Conservation (phyloP, 805 yeast species). For the Alloascoidea hylecoeti region DNA sequence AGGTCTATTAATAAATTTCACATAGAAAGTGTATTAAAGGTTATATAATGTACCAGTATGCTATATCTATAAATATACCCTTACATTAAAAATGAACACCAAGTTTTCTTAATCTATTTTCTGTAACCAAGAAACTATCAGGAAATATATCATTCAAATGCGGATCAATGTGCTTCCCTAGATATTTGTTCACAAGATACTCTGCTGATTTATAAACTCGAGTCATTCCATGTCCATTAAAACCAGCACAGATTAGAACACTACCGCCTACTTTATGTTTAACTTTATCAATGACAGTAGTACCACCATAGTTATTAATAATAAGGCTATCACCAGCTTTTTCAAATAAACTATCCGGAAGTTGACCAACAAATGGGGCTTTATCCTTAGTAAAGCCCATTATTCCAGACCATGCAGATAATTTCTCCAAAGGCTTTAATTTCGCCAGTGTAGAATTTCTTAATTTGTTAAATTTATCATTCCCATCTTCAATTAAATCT, state of each 20-base stretch:
- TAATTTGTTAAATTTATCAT: conserved; percentile 12
- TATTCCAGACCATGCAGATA: conserved; percentile 28
- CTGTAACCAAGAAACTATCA: background rate
- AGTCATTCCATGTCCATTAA: conserved; percentile 40
- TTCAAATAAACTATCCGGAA: conserved; percentile 9
- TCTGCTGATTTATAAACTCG: conserved; percentile 25
- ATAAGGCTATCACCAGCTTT: no score
- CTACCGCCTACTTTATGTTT: conserved; percentile 11
- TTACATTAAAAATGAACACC: no score
- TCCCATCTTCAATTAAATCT: conserved; percentile 18
- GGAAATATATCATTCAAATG: background rate
- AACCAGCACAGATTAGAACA: conserved; percentile 30
- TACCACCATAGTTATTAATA: conserved; percentile 5
- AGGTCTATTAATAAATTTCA: no score
- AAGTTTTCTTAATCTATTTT: background rate
- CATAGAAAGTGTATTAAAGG: no score
- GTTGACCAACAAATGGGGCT: conserved; percentile 28
- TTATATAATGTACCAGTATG: no score
- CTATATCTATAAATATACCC: no score
- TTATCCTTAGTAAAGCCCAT: conserved; percentile 28
- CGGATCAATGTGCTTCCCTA: background rate
- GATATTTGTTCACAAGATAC: conserved; percentile 16
- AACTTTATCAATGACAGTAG: background rate
- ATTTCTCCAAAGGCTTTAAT: conserved; percentile 6
- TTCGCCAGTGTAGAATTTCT: background rate